Conservation (phyloP, 2,329 filamentous ascomycete genomes). For the Botrytis elliptica region DNA sequence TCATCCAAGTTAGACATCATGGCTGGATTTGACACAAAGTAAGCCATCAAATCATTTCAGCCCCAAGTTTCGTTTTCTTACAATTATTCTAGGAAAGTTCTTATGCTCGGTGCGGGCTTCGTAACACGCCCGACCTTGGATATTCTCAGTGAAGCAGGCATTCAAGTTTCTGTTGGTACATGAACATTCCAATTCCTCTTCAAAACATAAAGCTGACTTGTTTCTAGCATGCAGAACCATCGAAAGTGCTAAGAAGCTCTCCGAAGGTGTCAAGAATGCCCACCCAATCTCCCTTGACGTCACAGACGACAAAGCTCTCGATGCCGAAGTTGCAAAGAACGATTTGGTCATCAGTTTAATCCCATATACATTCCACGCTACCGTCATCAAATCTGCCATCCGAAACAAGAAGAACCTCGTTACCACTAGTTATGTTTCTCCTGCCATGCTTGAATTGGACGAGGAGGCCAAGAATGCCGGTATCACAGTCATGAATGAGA, state of each 20-base stretch:
- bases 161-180: conserved; percentile 57
- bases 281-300: conserved; percentile 72
- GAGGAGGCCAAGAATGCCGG: conserved; percentile 80
- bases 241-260: conserved; percentile 71
- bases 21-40: conserved; percentile 16
- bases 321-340: conserved; percentile 75
- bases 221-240: conserved; percentile 46
- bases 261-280: conserved; percentile 58
- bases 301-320: conserved; percentile 70
- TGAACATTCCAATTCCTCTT: not conserved
- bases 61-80: not conserved
- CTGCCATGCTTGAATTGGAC: conserved; percentile 88
- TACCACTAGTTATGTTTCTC: conserved; percentile 90
- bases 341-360: conserved; percentile 81
- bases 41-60: not conserved
- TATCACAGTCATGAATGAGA: conserved; percentile 98
- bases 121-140: conserved; percentile 59
- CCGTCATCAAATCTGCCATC: conserved; percentile 91
- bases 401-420: conserved; percentile 93
- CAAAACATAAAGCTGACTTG: not conserved
- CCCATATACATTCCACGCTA: conserved; percentile 85
- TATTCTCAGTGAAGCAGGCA: conserved; percentile 55
- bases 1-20: conserved; percentile 10
- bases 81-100: conserved; percentile 38
- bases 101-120: conserved; percentile 53